Base-by-base conservation (phyloP, 1,284 basidiomycete genomes). In the Apiotrichum laibachii region DNA sequence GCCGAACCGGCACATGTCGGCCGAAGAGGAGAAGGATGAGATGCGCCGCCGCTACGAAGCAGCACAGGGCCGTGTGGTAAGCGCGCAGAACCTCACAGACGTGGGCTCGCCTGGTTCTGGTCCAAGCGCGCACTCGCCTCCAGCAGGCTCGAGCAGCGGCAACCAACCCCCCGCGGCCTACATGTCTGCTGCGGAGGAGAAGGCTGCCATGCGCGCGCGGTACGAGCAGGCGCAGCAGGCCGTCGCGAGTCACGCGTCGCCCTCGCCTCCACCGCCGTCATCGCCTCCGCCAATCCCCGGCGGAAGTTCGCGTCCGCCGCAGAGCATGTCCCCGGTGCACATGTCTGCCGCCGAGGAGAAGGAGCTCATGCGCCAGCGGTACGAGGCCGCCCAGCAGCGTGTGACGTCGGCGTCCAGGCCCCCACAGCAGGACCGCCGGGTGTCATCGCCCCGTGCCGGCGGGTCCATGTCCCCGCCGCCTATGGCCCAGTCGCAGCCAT, bases 1-100 rank as follows among this genome's bases (percentile, higher is more conserved):
- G 21, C 40, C 52, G 1, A 22, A 52, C 10, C 22, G 47, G 33
- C 57, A 56, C 52, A 54, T 57, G 59, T 55, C 60, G 7, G 61
- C 64, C 12, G 59, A 53, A 31, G 51, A 64, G 39, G 65, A 67
- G 39, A 67, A 67, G 55, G 65, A 64, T 6, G 22, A 48, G 44
- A 67, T 67, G 65, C 55, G 65, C 9, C n/a, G 45, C 37, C 43
- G 60, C 31, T 66, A 60, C 54, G 63, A 63, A 45, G 57, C 59
- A 62, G 85, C 82, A 2, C 84, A 84, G 60, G 85, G 88, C 16
- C 53, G 59, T 6, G 67, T 69, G 8, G 56, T 51, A 8, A 50
- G 34, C 22, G 45, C 45, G 10, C 18, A 11, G 49, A 22, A 19
- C 35, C 33, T 4, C 2, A 19, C 13, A 12, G 33, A 4, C 35